Evolutionary conservation across 1,139 yeast genomes (phyloP).

Genomic region (Sugiyamaella japonica): DNA sequence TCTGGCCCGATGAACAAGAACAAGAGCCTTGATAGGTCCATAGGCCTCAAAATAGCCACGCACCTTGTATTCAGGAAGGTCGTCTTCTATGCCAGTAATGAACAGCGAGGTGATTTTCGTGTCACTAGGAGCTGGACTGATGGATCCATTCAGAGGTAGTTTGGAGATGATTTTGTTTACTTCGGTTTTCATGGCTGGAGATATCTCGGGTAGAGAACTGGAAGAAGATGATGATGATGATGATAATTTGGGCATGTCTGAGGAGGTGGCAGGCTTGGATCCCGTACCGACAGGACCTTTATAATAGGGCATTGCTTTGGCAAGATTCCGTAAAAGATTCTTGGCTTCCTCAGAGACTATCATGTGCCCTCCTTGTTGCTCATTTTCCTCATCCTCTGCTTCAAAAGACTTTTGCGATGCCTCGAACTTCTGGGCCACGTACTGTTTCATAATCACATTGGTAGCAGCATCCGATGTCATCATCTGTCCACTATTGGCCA

Average conservation of each 20-base stretch:
- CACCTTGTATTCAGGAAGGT: conserved; percentile 63
- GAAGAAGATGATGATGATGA: not conserved
- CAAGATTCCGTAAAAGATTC: conserved; percentile 44
- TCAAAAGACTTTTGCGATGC: conserved; percentile 45
- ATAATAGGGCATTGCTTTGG: conserved; percentile 40
- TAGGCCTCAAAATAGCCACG: conserved; percentile 49
- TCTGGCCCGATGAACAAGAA: conserved; percentile 59
- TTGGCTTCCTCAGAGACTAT: conserved; percentile 40
- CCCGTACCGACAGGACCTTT: conserved; percentile 8
- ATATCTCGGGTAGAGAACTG: not conserved
- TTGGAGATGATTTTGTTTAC: conserved; percentile 52
- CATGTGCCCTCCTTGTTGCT: not conserved
- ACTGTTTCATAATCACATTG: conserved; percentile 53
- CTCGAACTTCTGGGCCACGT: conserved; percentile 53
- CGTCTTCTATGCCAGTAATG: conserved; percentile 68
- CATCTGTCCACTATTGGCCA: conserved; percentile 54
- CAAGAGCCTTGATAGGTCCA: conserved; percentile 52
- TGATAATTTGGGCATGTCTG: not conserved
- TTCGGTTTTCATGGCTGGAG: conserved; percentile 41
- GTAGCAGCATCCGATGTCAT: conserved; percentile 38
- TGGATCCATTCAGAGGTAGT: conserved; percentile 58
- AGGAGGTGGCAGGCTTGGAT: not conserved
- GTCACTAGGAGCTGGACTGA: conserved; percentile 47
- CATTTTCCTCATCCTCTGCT: conserved; percentile 32
- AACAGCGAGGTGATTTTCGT: conserved; percentile 54